A percentile compares a stretch with the other conserved stretches of the same genome.
Evolutionary conservation across 1,284 basidiomycete species (phyloP).

Genomic region (Fomitiporia mediterranea): DNA sequence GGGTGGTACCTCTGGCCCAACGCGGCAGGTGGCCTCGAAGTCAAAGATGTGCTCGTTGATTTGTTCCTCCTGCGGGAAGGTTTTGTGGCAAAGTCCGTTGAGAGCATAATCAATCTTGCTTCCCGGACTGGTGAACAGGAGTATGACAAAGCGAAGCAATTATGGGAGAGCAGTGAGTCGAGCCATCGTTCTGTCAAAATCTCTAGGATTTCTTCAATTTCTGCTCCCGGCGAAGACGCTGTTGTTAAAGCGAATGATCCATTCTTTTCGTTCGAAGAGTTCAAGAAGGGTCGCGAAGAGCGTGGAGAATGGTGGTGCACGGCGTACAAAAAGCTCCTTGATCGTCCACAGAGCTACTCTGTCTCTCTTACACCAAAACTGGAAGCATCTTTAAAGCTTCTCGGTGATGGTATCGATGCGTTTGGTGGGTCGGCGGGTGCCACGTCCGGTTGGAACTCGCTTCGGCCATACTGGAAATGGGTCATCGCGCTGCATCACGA

Average conservation of each 20-base stretch:
- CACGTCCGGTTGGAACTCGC: background rate
- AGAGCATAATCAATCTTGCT: constrained; percentile 24
- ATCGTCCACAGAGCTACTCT: constrained; percentile 18
- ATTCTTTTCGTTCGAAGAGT: constrained; percentile 37
- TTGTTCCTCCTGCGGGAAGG: constrained; percentile 30
- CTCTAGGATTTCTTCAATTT: background rate
- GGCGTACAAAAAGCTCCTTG: constrained; percentile 31
- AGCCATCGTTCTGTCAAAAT: background rate
- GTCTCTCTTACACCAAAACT: constrained; percentile 27
- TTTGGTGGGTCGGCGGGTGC: background rate
- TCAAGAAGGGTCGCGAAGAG: constrained; percentile 31
- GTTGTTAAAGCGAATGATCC: constrained; percentile 13
- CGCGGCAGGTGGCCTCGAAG: constrained; percentile 36
- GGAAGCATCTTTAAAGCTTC: constrained; percentile 25
- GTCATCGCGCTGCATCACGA: constrained; percentile 38
- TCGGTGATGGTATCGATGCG: constrained; percentile 11
- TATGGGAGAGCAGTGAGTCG: constrained; percentile 27
- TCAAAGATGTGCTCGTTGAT: constrained; percentile 38
- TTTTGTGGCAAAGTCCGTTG: constrained; percentile 14
- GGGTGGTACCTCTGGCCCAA: constrained; percentile 44
- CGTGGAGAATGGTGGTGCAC: constrained; percentile 31
- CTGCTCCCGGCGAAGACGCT: background rate
- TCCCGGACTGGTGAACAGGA: constrained; percentile 25
- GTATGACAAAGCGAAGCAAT: constrained; percentile 28
- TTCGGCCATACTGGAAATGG: constrained; percentile 29